phyloP scores from a whole-genome alignment of 2,329 filamentous ascomycete species.

The Alternaria consortialis region DNA sequence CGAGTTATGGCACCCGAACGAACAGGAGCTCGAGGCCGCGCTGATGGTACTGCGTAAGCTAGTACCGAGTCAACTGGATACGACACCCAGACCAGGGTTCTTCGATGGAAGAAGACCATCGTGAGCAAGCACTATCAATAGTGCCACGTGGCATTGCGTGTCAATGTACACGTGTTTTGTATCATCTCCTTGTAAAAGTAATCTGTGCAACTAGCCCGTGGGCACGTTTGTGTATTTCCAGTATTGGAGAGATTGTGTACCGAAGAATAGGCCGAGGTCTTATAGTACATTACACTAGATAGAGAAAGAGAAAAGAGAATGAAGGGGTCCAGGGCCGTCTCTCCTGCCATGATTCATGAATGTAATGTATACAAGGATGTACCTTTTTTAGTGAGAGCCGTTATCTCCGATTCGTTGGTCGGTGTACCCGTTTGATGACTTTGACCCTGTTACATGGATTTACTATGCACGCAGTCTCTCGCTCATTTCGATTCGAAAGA shows the following conservation, averaged over 20 bases:
- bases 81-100: neutral
- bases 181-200: neutral
- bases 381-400: neutral
- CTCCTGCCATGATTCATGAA: neutral
- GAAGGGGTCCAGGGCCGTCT: neutral
- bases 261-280: neutral
- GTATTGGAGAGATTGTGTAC: neutral
- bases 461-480: neutral
- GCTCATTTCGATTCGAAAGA: neutral
- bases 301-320: neutral
- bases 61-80: conserved; percentile 22
- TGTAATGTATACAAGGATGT: neutral
- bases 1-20: conserved; percentile 49
- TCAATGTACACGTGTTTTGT: neutral
- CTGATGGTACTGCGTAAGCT: conserved; percentile 36
- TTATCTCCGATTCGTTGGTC: neutral
- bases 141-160: neutral
- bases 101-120: conserved; percentile 6
- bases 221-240: neutral
- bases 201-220: neutral
- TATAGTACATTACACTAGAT: neutral
- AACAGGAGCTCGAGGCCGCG: conserved; percentile 45
- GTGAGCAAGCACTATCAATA: neutral
- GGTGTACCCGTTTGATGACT: neutral
- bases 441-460: neutral